Base-by-base conservation (phyloP, 2,329 filamentous ascomycete species). In the Pseudogymnoascus verrucosus region DNA sequence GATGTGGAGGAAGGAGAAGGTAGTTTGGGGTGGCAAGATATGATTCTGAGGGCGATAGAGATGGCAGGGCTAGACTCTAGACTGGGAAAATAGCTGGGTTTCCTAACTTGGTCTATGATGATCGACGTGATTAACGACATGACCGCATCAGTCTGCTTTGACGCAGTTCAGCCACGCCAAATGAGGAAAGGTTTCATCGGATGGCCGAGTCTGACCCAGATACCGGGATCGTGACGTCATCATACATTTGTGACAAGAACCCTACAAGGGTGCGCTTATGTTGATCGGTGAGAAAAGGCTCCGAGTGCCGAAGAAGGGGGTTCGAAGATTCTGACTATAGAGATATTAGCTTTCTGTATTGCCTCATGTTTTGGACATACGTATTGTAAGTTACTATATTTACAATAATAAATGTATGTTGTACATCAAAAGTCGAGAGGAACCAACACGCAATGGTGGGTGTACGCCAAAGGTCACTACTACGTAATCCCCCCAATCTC, bases 71-170 rank as follows among this genome's bases (percentile, higher is more conserved):
- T 57, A 34, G 51, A 34, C 51, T 57, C 51, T 57, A 34, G 28
- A 57, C 51, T 36, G 28, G 51, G 51, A 57, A 57, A 57, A 36
- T 57, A 57, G 51, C 51, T 57, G 51, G 51, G 51, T 36, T 21
- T 57, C 51, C 28, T 21, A 57, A 36, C 51, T 54, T 57, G 51
- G 51, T 36, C 51, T 21, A 57, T 57, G 51, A 57, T 57, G 51
- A 36, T 57, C 28, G 28, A 14, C 51, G 28, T 14, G 51, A 57
- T 57, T 57, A 21, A 57, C 28, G 26, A 34, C 51, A 57, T 57
- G 51, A 57, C 51, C 51, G 51, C 51, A 57, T 57, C 51, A 57
- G 28, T 34, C 26, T 34, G 47, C 11, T 31, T 54, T 54, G 47
- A 10, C 47, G 26, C 47, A 19, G 26, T 54, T 19, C 47, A 57